These are phyloP conservation scores for Fusarium beomiforme DNA, from an alignment of 2,329 filamentous ascomycete species.

Conservation along the genomic window DNA sequence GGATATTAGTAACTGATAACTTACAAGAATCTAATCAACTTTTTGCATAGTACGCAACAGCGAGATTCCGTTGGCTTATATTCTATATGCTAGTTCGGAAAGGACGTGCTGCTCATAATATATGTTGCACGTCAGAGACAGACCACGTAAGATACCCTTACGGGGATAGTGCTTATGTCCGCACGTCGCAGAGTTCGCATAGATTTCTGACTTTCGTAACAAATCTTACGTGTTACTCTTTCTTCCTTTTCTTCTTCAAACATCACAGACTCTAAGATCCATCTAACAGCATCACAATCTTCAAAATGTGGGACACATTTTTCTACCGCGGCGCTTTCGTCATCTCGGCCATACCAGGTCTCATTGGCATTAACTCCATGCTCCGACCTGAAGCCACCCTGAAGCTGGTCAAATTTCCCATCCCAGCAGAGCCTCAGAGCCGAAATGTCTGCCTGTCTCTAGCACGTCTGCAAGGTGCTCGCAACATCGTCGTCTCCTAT, in stretches of 20 bases:
- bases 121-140: background rate
- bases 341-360: constrained; percentile 18
- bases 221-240: background rate
- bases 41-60: no score
- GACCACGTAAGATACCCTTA: background rate
- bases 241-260: background rate
- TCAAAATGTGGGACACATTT: constrained; percentile 10
- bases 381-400: constrained; percentile 22
- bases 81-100: background rate
- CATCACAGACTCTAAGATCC: background rate
- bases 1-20: no score
- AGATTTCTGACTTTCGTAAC: background rate
- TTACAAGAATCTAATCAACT: no score
- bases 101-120: rapidly evolving
- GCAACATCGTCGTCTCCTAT: constrained; percentile 34
- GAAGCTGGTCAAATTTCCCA: constrained; percentile 16
- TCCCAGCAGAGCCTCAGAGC: constrained; percentile 18
- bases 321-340: constrained; percentile 24
- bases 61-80: no score
- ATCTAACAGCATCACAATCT: background rate
- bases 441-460: constrained; percentile 10
- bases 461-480: constrained; percentile 25
- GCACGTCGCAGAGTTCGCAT: background rate
- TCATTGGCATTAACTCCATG: constrained; percentile 31
- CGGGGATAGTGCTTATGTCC: background rate